Conservation (phyloP, 2,329 filamentous ascomycete species). For the Cercospora zeae-maydis region DNA sequence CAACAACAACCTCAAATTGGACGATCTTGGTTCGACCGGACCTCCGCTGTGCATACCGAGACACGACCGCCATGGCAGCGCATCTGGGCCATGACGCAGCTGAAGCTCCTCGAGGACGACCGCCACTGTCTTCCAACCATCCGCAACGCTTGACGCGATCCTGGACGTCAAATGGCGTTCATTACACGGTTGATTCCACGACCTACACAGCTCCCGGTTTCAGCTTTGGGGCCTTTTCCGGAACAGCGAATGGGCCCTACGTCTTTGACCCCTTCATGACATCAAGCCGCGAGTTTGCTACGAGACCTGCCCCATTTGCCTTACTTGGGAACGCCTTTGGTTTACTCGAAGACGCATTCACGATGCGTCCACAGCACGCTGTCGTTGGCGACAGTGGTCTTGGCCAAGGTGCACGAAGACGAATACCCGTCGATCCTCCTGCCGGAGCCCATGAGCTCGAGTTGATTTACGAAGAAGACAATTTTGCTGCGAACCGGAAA, state of each 20-base stretch:
- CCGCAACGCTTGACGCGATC: conserved; percentile 22
- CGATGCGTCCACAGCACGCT: conserved; percentile 20
- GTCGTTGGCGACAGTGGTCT: conserved; percentile 10
- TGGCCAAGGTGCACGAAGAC: conserved; percentile 9
- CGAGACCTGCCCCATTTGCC: conserved; percentile 15
- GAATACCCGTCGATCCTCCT: conserved; percentile 13
- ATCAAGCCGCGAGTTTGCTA: conserved; percentile 1
- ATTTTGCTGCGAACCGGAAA: conserved; percentile 7
- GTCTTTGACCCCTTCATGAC: conserved; percentile 18
- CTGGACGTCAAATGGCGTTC: conserved; percentile 30
- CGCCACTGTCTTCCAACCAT: conserved; percentile 15
- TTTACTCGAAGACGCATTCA: conserved; percentile 25
- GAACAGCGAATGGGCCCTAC: conserved; percentile 18
- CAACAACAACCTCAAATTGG: neutral
- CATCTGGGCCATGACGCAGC: conserved; percentile 14
- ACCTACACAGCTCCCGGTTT: conserved; percentile 27
- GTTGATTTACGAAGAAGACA: conserved; percentile 22
- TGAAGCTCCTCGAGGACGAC: conserved; percentile 11
- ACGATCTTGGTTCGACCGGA: conserved; percentile 10
- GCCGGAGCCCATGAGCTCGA: conserved; percentile 24
- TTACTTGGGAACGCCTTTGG: conserved; percentile 29
- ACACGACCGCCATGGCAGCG: conserved; percentile 12
- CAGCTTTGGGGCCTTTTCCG: conserved; percentile 28
- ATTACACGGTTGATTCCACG: conserved; percentile 31
- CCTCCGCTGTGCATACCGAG: neutral